Evolutionary conservation across 441 rosid species (phyloP), one percentile per base, ranked within the genome.

Genomic region (Erodium chrysanthum): DNA sequence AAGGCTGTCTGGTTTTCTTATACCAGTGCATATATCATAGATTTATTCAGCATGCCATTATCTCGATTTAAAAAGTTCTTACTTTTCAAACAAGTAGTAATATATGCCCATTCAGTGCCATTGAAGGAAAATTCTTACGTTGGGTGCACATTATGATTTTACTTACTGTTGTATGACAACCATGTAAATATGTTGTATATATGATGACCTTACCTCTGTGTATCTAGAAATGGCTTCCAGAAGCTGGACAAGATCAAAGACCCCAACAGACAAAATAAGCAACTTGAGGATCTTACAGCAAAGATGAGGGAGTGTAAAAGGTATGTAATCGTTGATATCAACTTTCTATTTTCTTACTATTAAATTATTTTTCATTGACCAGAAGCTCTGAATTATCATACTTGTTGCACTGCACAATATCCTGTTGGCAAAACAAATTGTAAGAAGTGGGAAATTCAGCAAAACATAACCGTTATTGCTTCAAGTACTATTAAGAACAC

Each of bases 301-400:
- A 76, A 62, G 71, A 76, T 76, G 79, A 76, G 79, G 68, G 79
- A 76, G 64, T 76, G 76, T 66, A 72, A 76, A 66, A 76, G 79
- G 79, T 75, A 64, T 15, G 10, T 50, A 18, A 7, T 4, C n/a
- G 58, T 50, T 50, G 21, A 2, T 22, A 35, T 37, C 52, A 14
- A 7, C 17, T 37, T 22, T 65, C 29, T 10, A 35, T 2, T 60
- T 23, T 12, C 10, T 60, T 17, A 0, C 4, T 23, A 14, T 60
- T 22, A 1, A 50, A 7, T 50, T 50, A 50, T 50, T 15, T 60
- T 23, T 12, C 15, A 0, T 6, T 54, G 61, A 21, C 61, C 9
- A 54, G 61, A 54, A 54, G 27, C 25, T 20, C 22, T 54, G 61
- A 7, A 10, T 54, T 54, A 54, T 7, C 58, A 50, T 48, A 48